Conservation (phyloP, 2,329 filamentous ascomycete species). For the Ophiocordyceps australis region DNA sequence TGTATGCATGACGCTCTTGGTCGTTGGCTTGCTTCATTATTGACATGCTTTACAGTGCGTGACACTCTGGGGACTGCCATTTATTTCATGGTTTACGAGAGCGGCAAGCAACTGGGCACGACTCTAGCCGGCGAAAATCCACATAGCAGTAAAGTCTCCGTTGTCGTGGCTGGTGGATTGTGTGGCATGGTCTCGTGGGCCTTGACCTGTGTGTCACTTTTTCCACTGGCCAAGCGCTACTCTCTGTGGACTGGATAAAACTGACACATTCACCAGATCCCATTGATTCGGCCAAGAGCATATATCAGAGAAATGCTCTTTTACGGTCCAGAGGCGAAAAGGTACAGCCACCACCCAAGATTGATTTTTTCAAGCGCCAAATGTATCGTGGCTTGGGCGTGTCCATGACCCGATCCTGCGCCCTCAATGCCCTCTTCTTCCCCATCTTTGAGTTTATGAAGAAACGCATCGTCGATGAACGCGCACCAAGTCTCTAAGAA, state of each 20-base stretch:
- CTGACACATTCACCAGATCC: too few species aligned
- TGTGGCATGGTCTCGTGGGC: conserved; percentile 78
- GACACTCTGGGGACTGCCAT: conserved; percentile 72
- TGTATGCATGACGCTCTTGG: conserved; percentile 28
- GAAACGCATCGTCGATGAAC: conserved; percentile 44
- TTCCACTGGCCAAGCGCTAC: too few species aligned
- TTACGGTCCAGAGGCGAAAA: conserved; percentile 47
- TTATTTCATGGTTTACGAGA: conserved; percentile 84
- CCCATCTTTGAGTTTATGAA: conserved; percentile 75
- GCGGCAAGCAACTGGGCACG: conserved; percentile 63
- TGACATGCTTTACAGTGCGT: conserved; percentile 32
- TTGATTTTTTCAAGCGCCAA: conserved; percentile 56
- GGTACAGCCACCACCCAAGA: conserved; percentile 49
- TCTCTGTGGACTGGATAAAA: too few species aligned
- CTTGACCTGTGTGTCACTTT: conserved; percentile 39
- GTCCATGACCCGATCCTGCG: conserved; percentile 65
- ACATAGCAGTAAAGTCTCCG: conserved; percentile 62
- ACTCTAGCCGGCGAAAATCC: conserved; percentile 54
- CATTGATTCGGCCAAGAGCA: conserved; percentile 70
- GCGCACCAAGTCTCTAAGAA: too few species aligned
- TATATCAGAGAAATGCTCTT: conserved; percentile 69
- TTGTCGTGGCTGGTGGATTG: conserved; percentile 60
- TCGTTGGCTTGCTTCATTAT: not conserved
- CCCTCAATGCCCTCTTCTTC: conserved; percentile 82
- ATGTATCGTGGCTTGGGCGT: conserved; percentile 76